Percentiles rank a stretch among this genome's conserved stretches.
Evolutionary conservation across 352 stramenopile genomes (phyloP).

Genomic region (Globisporangium carolinianum): DNA sequence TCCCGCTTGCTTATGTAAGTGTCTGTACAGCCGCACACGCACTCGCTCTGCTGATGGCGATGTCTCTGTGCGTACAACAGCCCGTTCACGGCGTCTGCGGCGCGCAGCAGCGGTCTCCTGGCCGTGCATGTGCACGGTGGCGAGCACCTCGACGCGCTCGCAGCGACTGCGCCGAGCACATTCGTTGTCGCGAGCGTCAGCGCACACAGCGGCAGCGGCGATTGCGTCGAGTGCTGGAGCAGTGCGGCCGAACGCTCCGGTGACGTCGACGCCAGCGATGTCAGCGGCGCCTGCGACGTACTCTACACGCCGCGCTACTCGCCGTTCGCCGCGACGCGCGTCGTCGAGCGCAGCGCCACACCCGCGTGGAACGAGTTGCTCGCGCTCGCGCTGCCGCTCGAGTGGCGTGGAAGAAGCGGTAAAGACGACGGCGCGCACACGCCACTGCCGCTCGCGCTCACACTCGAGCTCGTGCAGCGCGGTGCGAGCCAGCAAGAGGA

Average conservation of each 20-base stretch:
- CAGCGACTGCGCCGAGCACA: constrained; percentile 3
- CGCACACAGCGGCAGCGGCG: background rate
- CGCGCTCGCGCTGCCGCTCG: constrained; percentile 37
- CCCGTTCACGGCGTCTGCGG: constrained; percentile 44
- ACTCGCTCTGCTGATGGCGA: background rate
- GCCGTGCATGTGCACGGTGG: constrained; percentile 50
- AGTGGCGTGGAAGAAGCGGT: constrained; percentile 15
- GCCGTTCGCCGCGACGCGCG: constrained; percentile 59
- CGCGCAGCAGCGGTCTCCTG: constrained; percentile 30
- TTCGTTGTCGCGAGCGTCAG: constrained; percentile 33
- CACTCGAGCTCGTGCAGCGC: constrained; percentile 58
- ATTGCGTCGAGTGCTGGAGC: constrained; percentile 7
- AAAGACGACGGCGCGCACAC: constrained; percentile 8
- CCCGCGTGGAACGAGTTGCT: constrained; percentile 69
- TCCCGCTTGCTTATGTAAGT: background rate
- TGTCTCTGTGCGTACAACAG: constrained; percentile 8
- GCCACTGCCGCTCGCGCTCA: constrained; percentile 11
- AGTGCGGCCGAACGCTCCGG: background rate
- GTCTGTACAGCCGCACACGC: background rate
- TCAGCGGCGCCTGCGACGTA: constrained; percentile 1
- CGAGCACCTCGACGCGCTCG: constrained; percentile 23
- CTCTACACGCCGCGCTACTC: constrained; percentile 45
- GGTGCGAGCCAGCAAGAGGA: constrained; percentile 61
- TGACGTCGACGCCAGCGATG: constrained; percentile 2
- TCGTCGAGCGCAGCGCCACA: constrained; percentile 28